phyloP scores from a whole-genome alignment of 108 stramenopile species.

The Conticribra guillardii region DNA sequence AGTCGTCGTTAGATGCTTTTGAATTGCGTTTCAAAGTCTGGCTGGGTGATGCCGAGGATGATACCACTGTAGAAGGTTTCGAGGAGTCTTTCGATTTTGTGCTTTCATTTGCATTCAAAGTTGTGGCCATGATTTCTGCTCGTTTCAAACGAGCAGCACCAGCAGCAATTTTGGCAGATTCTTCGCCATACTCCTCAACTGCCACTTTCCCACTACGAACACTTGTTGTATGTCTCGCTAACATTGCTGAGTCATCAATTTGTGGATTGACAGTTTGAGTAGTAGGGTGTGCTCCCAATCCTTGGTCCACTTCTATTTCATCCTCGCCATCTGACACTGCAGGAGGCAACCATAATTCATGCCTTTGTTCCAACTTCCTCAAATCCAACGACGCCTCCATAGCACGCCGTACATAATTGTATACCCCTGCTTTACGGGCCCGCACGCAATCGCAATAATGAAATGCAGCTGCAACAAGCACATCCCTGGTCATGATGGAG shows the following conservation, averaged over 20 bases:
- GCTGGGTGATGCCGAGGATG: slow-evolving; percentile 15
- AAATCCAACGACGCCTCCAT: slow-evolving; percentile 29
- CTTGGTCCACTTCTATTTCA: neutral
- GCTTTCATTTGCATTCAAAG: slow-evolving; percentile 21
- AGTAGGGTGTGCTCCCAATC: too few species aligned
- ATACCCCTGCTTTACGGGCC: slow-evolving; percentile 59
- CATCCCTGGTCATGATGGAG: slow-evolving; percentile 57
- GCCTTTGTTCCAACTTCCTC: slow-evolving; percentile 9
- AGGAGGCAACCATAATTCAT: slow-evolving; percentile 27
- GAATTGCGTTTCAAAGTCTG: neutral
- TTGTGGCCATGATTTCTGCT: slow-evolving; percentile 66
- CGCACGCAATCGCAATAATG: slow-evolving; percentile 77
- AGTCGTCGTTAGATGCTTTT: slow-evolving; percentile 17
- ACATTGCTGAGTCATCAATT: slow-evolving; percentile 8
- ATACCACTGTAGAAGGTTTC: neutral
- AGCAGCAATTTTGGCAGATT: slow-evolving; percentile 45
- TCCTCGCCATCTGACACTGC: neutral
- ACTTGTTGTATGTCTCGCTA: slow-evolving; percentile 1
- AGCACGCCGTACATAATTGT: slow-evolving; percentile 48
- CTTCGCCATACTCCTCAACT: slow-evolving; percentile 43
- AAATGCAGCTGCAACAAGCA: slow-evolving; percentile 68
- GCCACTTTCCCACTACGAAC: slow-evolving; percentile 21
- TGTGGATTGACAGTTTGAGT: neutral
- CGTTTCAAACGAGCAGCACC: slow-evolving; percentile 70
- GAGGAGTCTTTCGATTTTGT: neutral